Evolutionary conservation across 768 basidiomycete species (phyloP).

Genomic region (Mycena amicta): DNA sequence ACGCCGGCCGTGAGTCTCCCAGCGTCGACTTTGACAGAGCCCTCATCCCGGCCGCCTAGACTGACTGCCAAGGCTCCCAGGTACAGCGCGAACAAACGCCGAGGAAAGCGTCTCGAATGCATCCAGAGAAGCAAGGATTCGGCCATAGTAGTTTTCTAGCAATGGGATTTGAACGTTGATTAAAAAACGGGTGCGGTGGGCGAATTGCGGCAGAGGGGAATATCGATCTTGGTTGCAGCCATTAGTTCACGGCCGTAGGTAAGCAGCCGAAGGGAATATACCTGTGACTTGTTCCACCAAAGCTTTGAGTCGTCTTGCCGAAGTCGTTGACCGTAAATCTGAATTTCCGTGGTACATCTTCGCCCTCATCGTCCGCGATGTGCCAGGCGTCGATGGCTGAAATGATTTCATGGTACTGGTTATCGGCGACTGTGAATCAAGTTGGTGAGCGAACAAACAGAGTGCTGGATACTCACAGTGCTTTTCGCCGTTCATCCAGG

Average conservation of each 20-base stretch:
- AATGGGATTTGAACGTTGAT: constrained; percentile 83
- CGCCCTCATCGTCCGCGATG: constrained; percentile 66
- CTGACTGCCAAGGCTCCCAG: constrained; percentile 81
- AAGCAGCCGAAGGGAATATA: constrained; percentile 30
- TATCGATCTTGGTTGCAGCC: constrained; percentile 71
- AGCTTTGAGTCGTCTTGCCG: constrained; percentile 80
- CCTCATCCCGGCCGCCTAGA: constrained; percentile 47
- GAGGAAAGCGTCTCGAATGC: constrained; percentile 94
- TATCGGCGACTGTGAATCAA: constrained; percentile 69
- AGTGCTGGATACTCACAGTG: constrained; percentile 69
- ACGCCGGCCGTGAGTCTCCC: constrained; percentile 77
- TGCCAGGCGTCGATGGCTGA: constrained; percentile 83
- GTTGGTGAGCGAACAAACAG: constrained; percentile 9
- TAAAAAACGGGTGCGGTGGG: constrained; percentile 83
- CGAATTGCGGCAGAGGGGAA: constrained; percentile 76
- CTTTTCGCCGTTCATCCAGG: constrained; percentile 89
- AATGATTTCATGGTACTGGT: constrained; percentile 86
- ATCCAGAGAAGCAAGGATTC: constrained; percentile 84
- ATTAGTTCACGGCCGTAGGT: constrained; percentile 1
- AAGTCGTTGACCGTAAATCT: constrained; percentile 73
- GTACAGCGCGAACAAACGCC: constrained; percentile 85
- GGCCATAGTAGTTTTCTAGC: constrained; percentile 71
- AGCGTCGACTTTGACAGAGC: constrained; percentile 52
- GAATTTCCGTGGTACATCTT: constrained; percentile 41
- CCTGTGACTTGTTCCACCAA: constrained; percentile 93